phyloP scores from a whole-genome alignment of 1,284 basidiomycete genomes.

The Pseudozyma hubeiensis region DNA sequence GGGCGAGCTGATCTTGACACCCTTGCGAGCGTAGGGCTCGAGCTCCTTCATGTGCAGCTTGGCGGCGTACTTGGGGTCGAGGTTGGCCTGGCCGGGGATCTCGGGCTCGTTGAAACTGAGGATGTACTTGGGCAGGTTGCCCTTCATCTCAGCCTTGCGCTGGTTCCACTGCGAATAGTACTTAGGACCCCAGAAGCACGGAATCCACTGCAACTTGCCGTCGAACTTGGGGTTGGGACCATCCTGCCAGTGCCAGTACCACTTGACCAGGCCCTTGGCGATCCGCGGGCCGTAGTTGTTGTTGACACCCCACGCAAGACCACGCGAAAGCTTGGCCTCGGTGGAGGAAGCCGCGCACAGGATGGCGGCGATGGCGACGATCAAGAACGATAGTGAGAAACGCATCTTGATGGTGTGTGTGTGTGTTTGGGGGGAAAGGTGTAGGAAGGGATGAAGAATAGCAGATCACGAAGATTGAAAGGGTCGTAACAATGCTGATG shows the following conservation, averaged over 20 bases:
- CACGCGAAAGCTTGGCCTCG: constrained; percentile 43
- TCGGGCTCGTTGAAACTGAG: constrained; percentile 66
- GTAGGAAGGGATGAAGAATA: constrained; percentile 6
- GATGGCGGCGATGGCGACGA: constrained; percentile 34
- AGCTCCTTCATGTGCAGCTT: constrained; percentile 60
- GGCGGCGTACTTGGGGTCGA: constrained; percentile 58
- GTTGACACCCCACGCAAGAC: constrained; percentile 62
- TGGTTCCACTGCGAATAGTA: constrained; percentile 53
- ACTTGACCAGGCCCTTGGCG: constrained; percentile 51
- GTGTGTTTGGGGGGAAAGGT: constrained; percentile 4
- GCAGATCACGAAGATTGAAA: constrained; percentile 29
- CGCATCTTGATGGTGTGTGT: constrained; percentile 34
- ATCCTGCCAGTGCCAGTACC: constrained; percentile 67
- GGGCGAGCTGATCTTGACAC: constrained; percentile 63
- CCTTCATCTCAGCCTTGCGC: constrained; percentile 56
- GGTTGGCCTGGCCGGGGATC: constrained; percentile 57
- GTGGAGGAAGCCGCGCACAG: constrained; percentile 34
- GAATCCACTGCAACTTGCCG: constrained; percentile 56
- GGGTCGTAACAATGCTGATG: constrained; percentile 17
- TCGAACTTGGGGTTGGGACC: constrained; percentile 44
- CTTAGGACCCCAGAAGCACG: constrained; percentile 63
- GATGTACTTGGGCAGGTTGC: constrained; percentile 50
- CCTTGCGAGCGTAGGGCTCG: constrained; percentile 60
- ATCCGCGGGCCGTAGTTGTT: constrained; percentile 55
- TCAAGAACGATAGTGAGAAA: constrained; percentile 42